Conservation (phyloP, 2,329 filamentous ascomycete genomes). For the Cercospora brassicicola region DNA sequence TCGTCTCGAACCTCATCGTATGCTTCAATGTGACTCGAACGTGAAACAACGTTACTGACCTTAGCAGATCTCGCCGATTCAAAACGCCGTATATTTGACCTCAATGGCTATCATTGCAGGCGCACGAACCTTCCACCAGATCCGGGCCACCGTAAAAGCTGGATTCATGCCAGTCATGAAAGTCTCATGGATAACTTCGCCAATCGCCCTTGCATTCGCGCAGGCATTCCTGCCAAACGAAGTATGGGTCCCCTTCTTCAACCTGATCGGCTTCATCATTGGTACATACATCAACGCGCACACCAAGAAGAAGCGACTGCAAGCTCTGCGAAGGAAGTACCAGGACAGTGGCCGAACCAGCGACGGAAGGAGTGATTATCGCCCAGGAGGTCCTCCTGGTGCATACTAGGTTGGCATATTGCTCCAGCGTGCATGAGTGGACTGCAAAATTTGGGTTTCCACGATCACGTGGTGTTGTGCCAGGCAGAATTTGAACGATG, state of each 20-base stretch:
- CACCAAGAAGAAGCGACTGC: slow-evolving; percentile 99
- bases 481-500: not conserved
- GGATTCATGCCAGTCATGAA: slow-evolving; percentile 99
- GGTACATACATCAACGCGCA: slow-evolving; percentile 98
- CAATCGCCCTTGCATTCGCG: slow-evolving; percentile 89
- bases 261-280: slow-evolving; percentile 90
- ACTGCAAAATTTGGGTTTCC: not conserved
- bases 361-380: slow-evolving; percentile 38
- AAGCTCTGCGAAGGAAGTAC: slow-evolving; percentile 84
- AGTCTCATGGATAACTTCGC: slow-evolving; percentile 95
- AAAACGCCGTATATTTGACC: slow-evolving; percentile 89
- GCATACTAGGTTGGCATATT: slow-evolving; percentile 23
- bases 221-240: slow-evolving; percentile 98
- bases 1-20: slow-evolving; percentile 94
- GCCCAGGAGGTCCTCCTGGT: slow-evolving; percentile 31
- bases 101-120: slow-evolving; percentile 97
- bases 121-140: slow-evolving; percentile 91
- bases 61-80: slow-evolving; percentile 77
- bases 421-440: not conserved
- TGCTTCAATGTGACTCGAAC: slow-evolving; percentile 36
- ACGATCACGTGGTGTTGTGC: not conserved
- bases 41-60: not conserved
- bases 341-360: slow-evolving; percentile 43
- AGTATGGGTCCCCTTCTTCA: slow-evolving; percentile 99
- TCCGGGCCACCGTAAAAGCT: slow-evolving; percentile 88